Percentiles rank a stretch among this genome's conserved stretches.
These are phyloP conservation scores for Allium cepa DNA, from an alignment of 106 monocot genomes.

Conservation along the genomic window DNA sequence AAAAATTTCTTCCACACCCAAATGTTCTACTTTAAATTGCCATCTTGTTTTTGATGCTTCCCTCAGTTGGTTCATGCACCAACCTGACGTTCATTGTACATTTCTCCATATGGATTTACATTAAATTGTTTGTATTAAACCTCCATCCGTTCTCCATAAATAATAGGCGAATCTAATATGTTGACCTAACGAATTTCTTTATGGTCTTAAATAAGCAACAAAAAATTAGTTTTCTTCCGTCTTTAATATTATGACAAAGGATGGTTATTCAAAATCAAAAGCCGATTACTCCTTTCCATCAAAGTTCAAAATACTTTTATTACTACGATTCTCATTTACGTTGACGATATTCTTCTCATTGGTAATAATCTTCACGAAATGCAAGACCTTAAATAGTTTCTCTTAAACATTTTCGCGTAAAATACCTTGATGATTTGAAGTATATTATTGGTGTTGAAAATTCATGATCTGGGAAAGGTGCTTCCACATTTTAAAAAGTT, in stretches of 20 bases:
- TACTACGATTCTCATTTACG: neutral
- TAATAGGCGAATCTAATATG: neutral
- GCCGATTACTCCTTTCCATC: neutral
- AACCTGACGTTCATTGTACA: too few relatives aligned
- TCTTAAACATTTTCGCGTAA: neutral
- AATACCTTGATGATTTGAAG: too few relatives aligned
- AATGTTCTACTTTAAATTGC: too few relatives aligned
- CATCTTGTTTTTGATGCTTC: too few relatives aligned
- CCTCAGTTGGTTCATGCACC: too few relatives aligned
- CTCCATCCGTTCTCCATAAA: too few relatives aligned
- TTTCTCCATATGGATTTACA: too few relatives aligned
- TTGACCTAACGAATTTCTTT: neutral
- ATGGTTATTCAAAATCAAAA: neutral
- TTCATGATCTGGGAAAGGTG: neutral
- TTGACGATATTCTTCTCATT: neutral
- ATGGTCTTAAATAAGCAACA: constrained; percentile 4
- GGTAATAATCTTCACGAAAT: neutral
- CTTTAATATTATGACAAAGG: neutral
- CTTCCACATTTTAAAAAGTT: too few relatives aligned
- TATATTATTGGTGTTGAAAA: neutral
- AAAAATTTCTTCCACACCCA: too few relatives aligned
- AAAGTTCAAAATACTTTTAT: neutral
- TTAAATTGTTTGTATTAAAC: too few relatives aligned
- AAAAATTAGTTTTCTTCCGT: constrained; percentile 2
- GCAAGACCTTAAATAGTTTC: neutral